A percentile compares a stretch with the other conserved stretches of the same genome.
phyloP scores from a whole-genome alignment of 73 alveolate species.

The Symbiodinium pilosum region DNA sequence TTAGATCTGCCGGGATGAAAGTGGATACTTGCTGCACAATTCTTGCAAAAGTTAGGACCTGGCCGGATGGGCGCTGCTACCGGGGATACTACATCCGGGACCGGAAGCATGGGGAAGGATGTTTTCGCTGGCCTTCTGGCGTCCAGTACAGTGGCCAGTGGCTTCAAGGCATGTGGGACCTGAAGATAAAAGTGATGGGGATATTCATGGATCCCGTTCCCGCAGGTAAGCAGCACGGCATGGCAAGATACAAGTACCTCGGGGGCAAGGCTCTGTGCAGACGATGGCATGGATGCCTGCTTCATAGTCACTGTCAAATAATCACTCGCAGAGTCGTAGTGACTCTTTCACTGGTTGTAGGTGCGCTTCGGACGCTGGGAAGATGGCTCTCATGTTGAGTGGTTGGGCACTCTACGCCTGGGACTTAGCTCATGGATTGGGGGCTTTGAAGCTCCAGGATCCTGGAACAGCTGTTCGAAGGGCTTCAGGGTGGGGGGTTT shows the following conservation, averaged over 20 bases:
- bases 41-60: conserved; percentile 18
- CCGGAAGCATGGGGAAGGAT: conserved; percentile 68
- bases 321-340: too few relatives aligned
- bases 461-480: too few relatives aligned
- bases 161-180: conserved; percentile 9
- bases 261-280: conserved; percentile 37
- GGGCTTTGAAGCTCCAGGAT: too few relatives aligned
- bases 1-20: too few relatives aligned
- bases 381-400: not conserved
- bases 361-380: conserved; percentile 62
- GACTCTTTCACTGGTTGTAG: too few relatives aligned
- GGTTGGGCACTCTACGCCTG: conserved; percentile 56
- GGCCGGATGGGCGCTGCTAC: conserved; percentile 90
- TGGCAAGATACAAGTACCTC: conserved; percentile 7
- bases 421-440: too few relatives aligned
- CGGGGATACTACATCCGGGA: conserved; percentile 46
- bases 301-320: too few relatives aligned
- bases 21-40: not conserved
- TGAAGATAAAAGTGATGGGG: not conserved
- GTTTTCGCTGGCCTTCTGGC: conserved; percentile 63
- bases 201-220: not conserved
- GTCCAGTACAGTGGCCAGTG: conserved; percentile 68
- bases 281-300: too few relatives aligned
- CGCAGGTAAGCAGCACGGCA: conserved; percentile 67
- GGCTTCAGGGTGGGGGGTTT: too few relatives aligned